A percentile compares a stretch with the other conserved stretches of the same genome.
phyloP scores from a whole-genome alignment of 306 rosid species.

The Vicia faba region DNA sequence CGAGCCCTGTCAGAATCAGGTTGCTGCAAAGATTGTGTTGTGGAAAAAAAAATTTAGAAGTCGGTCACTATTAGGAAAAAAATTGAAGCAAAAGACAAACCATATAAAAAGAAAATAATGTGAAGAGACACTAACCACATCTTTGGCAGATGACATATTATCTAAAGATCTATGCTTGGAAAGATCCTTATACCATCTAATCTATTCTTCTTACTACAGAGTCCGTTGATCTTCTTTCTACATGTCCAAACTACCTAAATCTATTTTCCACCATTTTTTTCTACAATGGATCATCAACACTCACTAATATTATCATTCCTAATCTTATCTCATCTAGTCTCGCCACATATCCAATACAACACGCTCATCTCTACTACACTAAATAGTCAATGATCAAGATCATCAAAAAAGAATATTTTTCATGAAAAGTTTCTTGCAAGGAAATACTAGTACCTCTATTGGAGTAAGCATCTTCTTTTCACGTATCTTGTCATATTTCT shows the following conservation, averaged over 20 bases:
- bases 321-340: no score
- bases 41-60: constrained; percentile 3
- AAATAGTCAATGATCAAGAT: constrained; percentile 11
- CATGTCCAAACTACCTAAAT: no score
- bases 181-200: constrained; percentile 48
- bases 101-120: no score
- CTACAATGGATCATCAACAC: no score
- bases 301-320: no score
- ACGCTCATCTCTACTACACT: no score
- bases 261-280: no score
- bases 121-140: constrained; percentile 59
- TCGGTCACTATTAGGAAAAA: background rate
- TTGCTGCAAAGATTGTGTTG: constrained; percentile 53
- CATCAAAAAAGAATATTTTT: constrained; percentile 1
- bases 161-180: constrained; percentile 70
- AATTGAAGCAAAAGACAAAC: background rate
- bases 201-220: no score
- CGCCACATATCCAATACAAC: no score
- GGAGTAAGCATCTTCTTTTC: constrained; percentile 98
- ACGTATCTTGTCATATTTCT: constrained; percentile 95
- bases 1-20: constrained; percentile 69
- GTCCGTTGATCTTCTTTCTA: no score
- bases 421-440: constrained; percentile 23
- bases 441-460: constrained; percentile 66
- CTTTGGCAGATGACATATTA: constrained; percentile 73